Evolutionary conservation across 805 yeast species (phyloP).

Genomic region (Zygosaccharomyces lentus): DNA sequence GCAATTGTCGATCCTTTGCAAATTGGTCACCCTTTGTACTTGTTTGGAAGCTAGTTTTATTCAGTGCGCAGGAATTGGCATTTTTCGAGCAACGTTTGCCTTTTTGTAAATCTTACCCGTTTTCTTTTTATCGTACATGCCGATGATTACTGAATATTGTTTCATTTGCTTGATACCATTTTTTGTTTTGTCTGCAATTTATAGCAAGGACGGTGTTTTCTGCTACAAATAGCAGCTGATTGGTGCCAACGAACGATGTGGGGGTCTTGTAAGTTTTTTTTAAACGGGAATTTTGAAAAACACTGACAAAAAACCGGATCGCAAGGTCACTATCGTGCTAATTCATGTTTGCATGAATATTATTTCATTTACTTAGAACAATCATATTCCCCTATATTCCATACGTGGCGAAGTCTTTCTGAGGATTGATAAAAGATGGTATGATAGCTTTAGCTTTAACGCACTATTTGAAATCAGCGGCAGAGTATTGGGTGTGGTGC

Average conservation of each 20-base stretch:
- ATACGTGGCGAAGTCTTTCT: neutral
- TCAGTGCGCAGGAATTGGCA: neutral
- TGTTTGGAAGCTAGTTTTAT: neutral
- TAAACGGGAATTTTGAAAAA: neutral
- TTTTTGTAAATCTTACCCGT: neutral
- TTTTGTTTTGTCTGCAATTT: neutral
- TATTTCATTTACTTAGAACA: neutral
- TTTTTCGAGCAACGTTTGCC: neutral
- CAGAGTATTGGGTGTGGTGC: neutral
- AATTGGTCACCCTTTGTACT: neutral
- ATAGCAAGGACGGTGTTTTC: neutral
- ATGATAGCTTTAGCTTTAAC: neutral
- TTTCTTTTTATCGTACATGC: neutral
- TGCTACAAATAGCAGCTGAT: neutral
- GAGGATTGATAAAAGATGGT: neutral
- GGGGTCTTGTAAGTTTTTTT: neutral
- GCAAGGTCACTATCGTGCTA: neutral
- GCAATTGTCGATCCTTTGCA: neutral
- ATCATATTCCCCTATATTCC: neutral
- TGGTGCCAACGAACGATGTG: neutral
- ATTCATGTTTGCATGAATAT: neutral
- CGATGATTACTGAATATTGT: neutral
- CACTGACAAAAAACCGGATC: neutral
- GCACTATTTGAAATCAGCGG: too few relatives aligned
- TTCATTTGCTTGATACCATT: too few relatives aligned